Conservation (phyloP, 768 basidiomycete genomes). For the Macrolepiota fuliginosa region DNA sequence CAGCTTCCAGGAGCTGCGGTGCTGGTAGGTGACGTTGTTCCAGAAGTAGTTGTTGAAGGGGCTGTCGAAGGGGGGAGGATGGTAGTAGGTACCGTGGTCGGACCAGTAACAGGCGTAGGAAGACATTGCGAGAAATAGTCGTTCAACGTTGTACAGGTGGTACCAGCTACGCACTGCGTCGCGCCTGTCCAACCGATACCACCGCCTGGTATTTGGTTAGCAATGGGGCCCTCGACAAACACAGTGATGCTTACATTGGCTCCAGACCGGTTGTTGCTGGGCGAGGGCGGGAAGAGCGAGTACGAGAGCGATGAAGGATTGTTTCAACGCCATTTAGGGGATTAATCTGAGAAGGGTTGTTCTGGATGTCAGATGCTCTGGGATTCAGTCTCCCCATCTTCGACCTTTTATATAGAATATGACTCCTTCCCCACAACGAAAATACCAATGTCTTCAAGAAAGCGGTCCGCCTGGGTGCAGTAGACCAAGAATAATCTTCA, state of each 20-base stretch:
- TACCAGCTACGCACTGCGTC: constrained; percentile 32
- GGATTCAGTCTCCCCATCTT: background rate
- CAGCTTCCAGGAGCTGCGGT: constrained; percentile 21
- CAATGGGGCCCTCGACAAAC: background rate
- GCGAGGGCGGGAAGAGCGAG: constrained; percentile 26
- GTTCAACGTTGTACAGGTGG: constrained; percentile 28
- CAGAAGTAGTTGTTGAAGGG: no score
- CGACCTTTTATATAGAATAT: background rate
- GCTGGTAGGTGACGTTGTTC: constrained; percentile 3
- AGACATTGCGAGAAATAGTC: constrained; percentile 36
- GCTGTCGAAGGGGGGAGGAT: constrained; percentile 18
- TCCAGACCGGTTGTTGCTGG: constrained; percentile 23
- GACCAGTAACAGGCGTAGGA: constrained; percentile 20
- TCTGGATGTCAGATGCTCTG: background rate
- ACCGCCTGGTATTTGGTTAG: constrained; percentile 26
- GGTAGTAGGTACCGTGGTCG: constrained; percentile 16
- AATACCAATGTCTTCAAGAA: background rate
- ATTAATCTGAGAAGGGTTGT: background rate
- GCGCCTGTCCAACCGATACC: constrained; percentile 34
- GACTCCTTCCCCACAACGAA: background rate
- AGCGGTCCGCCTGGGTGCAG: background rate
- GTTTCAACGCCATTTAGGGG: constrained; percentile 22
- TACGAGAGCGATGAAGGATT: constrained; percentile 21
- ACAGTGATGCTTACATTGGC: constrained; percentile 25
- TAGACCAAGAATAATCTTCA: background rate